Percentiles rank a stretch among this genome's conserved stretches.
Conservation (phyloP, 768 basidiomycete species). For the Auricularia auricula-judae region DNA sequence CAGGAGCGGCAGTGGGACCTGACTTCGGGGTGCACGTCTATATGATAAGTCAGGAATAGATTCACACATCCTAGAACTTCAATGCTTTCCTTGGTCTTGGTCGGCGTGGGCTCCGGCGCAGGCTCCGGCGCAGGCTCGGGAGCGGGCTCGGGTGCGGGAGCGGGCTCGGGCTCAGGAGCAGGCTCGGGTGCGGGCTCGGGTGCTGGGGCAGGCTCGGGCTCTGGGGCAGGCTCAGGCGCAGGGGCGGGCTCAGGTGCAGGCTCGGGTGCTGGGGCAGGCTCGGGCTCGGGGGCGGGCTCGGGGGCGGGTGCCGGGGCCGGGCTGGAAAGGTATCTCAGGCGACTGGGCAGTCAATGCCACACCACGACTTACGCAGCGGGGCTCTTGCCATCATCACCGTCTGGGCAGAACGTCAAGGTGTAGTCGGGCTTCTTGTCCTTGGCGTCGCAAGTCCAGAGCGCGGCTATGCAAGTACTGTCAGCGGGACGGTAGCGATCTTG, state of each 20-base stretch:
- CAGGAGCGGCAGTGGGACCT: no score
- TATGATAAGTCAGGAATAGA: no score
- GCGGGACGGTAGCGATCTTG: background rate
- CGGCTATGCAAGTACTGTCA: background rate
- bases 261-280: background rate
- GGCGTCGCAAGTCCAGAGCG: constrained; percentile 4
- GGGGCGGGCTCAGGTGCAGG: background rate
- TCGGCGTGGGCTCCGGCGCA: background rate
- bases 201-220: background rate
- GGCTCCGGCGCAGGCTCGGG: background rate
- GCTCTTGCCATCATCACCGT: background rate
- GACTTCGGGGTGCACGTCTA: no score
- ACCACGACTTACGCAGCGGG: background rate
- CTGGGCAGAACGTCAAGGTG: background rate
- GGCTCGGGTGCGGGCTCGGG: background rate
- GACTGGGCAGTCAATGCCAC: no score
- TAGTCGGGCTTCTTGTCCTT: background rate
- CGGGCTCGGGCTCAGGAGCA: background rate
- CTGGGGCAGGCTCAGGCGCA: background rate
- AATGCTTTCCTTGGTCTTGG: background rate
- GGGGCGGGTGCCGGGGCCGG: background rate
- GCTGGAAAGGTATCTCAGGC: no score
- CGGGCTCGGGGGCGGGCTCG: background rate
- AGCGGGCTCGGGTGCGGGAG: background rate
- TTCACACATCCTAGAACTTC: background rate